Conservation (phyloP, 108 stramenopile genomes). For the Cyclostephanos tholiformis region DNA sequence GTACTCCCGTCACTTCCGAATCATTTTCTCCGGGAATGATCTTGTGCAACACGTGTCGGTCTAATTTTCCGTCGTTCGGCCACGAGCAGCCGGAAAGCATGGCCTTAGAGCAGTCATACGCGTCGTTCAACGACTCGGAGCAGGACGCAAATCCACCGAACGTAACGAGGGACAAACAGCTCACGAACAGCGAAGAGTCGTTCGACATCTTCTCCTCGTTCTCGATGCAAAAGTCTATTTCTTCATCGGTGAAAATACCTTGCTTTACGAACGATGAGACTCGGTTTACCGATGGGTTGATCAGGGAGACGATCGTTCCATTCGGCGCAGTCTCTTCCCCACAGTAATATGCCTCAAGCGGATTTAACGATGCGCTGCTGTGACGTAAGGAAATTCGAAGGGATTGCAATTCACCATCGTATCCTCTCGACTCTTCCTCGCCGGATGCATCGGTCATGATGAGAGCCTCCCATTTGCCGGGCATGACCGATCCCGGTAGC, state of each 20-base stretch:
- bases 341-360: constrained; percentile 22
- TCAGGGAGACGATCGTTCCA: constrained; percentile 17
- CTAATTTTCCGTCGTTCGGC: background rate
- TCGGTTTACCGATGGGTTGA: constrained; percentile 24
- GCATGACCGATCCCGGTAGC: constrained; percentile 38
- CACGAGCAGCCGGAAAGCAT: constrained; percentile 14
- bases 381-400: constrained; percentile 30
- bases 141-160: constrained; percentile 39
- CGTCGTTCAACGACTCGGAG: constrained; percentile 27
- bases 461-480: constrained; percentile 33
- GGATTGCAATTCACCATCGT: background rate
- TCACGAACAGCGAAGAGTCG: constrained; percentile 17
- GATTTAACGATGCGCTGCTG: constrained; percentile 6
- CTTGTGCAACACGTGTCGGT: background rate
- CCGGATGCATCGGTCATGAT: background rate
- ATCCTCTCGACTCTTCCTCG: background rate
- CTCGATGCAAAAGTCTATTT: constrained; percentile 18
- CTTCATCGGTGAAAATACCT: constrained; percentile 30
- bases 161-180: constrained; percentile 31
- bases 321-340: background rate
- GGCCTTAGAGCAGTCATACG: constrained; percentile 18
- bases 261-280: constrained; percentile 41
- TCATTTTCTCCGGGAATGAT: background rate
- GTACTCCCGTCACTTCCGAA: constrained; percentile 14
- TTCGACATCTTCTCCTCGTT: constrained; percentile 28